Evolutionary conservation across 768 basidiomycete genomes (phyloP), one percentile per base, ranked within the genome.

Genomic region (Boletus vermiculosoides): DNA sequence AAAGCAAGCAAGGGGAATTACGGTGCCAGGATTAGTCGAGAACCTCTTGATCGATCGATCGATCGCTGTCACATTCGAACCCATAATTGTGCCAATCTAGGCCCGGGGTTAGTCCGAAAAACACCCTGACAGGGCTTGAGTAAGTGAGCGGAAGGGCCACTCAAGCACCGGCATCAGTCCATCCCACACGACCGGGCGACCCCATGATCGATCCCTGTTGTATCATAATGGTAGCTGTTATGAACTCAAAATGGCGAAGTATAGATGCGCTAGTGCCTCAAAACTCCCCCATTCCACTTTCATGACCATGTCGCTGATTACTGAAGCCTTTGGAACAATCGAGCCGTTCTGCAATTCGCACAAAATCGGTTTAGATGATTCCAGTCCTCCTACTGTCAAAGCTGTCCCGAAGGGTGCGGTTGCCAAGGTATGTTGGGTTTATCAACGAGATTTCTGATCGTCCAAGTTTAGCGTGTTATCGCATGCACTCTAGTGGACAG

Each of bases 301-400:
- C 34, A 46, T 11, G 11, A 47, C 31, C 22, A 54, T 50, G 52
- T 11, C 28, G 28, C 42, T 45, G 1, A 8, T 18, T 16, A 33
- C 30, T 11, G 48, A 33, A 10, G 50, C n/a, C 25, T 53, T 59
- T 33, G 50, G 50, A 16, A 59, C 58, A 12, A 42, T 59, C 25
- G 33, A 40, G 5, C 50, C 50, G 15, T 39, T 22, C 37, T 20
- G 8, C n/a, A 37, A 20, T 34, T 37, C 47, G 15, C 31, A 8
- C 40, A 57, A 57, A 25, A 31, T 52, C 6, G 58, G 49, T 22
- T 25, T 51, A 28, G 31, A 36, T 16, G 9, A 33, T 53, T 48
- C 46, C 33, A 7, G 31, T 7, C 46, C 28, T 3, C 50, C 40
- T 16, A 16, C 34, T 11, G 20, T 54, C 37, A 53, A 59, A 45